Evolutionary conservation across 805 yeast genomes (phyloP), one percentile per base, ranked within the genome.

Genomic region (Saturnispora zaruensis): DNA sequence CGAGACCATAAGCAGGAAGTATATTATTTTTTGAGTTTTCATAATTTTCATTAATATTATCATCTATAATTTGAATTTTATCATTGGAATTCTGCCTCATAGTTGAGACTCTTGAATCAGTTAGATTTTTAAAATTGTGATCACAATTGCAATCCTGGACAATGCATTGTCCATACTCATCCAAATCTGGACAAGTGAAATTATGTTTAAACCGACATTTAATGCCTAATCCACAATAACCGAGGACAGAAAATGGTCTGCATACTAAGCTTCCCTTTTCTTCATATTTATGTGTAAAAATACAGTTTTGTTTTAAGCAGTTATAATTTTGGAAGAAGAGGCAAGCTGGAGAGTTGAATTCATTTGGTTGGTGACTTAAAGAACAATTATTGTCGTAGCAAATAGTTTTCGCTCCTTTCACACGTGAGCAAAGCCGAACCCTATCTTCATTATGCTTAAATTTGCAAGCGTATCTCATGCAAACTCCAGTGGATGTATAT

Each of bases 171-270:
- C 82, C 84, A n/a, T 69, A 68, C 52, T 78, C 80, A 54, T 77
- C 82, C 56, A 73, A 76, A 58, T 85, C 91, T 0, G 95, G 91
- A 65, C 95, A 86, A 51, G 77, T 77, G 55, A 70, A 74, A 14
- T 66, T 64, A 59, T 86, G 95, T 33, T 74, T 63, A 43, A 75
- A 73, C 5, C 74, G 70, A 59, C 95, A 86, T 28, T 58, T 54
- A 24, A 65, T 59, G 0, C 93, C 95, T 23, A 76, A 63, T 28
- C 69, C 75, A 63, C 95, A 87, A 66, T 76, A 84, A 1, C 90
- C 89, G 16, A 77, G 77, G 32, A 81, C 57, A 4, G 90, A 75
- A 67, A 86, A 87, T 26, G 76, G 79, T 21, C 87, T 69, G 59
- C 95, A 86, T 0, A 78, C 69, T 16, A 50, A 51, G n/a, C 44